Base-by-base conservation (phyloP, 2,329 filamentous ascomycete species). In the Aspergillus ibericus region DNA sequence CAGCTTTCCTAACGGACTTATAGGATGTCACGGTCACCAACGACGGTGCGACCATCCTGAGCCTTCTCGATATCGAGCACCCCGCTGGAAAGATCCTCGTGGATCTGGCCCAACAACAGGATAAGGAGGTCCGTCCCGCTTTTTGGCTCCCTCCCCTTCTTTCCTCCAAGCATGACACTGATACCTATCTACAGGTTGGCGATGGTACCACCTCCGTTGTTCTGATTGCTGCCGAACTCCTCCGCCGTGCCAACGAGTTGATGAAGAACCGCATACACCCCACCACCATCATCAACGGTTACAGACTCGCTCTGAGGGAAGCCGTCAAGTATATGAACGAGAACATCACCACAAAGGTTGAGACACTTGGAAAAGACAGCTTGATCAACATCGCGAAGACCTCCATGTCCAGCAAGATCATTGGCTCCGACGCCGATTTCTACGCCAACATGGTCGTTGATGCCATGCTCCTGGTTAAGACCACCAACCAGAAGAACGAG, bases 191-290 rank as follows among this genome's bases (percentile, higher is more conserved):
- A n/a, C n/a, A 81, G 80, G 95, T 99, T 56, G 95, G 95, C 70
- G 95, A 99, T 81, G 95, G 95, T 69, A 99, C 95, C 50, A 99
- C 95, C 20, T 98, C 93, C 50, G 95, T 99, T 53, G 95, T 99
- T 59, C 86, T 99, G 68, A 97, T 99, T 77, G 95, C 95, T 53
- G 91, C 95, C 61, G 95, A 99, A 82, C 88, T 99, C 66, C 83
- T 99, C 72, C 87, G 90, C 75, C 86, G 95, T 78, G 95, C 88
- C 63, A 99, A 99, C 82, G 95, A 99, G 81, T 85, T 99, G 66
- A 96, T 98, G 90, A 97, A 95, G 84, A 99, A 98, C 86, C 91
- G 93, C 77, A 99, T 99, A 85, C 95, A 99, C 81, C 96, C 95
- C 57, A 99, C 95, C 25, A 99, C 96, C 61, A 98, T 99, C 80